Percentiles rank a stretch among this genome's conserved stretches.
Conservation (phyloP, 306 rosid genomes). For the Boehmeria nivea region DNA sequence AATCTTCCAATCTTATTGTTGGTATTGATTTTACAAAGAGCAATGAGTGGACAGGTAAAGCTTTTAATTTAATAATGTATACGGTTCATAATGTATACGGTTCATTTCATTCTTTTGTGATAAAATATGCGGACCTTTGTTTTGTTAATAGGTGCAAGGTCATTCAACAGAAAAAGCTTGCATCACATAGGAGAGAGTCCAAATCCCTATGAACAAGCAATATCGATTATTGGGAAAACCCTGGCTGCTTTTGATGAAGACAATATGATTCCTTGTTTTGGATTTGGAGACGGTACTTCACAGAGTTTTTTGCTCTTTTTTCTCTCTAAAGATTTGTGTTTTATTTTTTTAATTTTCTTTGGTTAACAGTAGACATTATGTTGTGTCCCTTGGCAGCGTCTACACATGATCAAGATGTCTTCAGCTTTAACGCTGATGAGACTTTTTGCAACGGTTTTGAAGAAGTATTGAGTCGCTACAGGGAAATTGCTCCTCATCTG, state of each 20-base stretch:
- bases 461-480: constrained; percentile 72
- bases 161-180: constrained; percentile 65
- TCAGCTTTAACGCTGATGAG: constrained; percentile 73
- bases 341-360: constrained; percentile 10
- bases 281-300: constrained; percentile 87
- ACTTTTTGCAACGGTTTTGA: constrained; percentile 84
- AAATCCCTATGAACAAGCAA: constrained; percentile 93
- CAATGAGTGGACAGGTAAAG: constrained; percentile 96
- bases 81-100: too few species aligned
- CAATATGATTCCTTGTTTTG: constrained; percentile 89
- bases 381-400: constrained; percentile 55
- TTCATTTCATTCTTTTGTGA: background rate
- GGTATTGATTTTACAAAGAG: constrained; percentile 95
- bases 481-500: constrained; percentile 70
- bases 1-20: constrained; percentile 91
- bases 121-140: constrained; percentile 36
- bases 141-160: constrained; percentile 46
- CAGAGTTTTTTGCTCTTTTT: constrained; percentile 4
- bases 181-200: constrained; percentile 68
- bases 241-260: constrained; percentile 86
- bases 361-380: constrained; percentile 6
- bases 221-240: constrained; percentile 88
- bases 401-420: constrained; percentile 88
- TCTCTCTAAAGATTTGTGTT: background rate
- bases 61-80: background rate